Conservation (phyloP, 495 filamentous ascomycete species). For the Penicillium malachiteum region DNA sequence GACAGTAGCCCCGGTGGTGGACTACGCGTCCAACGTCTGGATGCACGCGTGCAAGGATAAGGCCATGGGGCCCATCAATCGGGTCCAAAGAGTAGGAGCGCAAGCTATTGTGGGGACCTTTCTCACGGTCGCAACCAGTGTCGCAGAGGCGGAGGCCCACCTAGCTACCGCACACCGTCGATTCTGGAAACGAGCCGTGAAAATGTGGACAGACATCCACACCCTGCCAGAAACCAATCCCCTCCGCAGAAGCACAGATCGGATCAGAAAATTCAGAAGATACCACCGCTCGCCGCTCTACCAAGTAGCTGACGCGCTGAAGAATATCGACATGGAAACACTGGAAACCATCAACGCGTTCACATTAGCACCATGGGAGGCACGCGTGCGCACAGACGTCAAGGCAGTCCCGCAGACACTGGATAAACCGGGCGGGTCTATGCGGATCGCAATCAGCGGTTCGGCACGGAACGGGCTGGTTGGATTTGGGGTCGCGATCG, state of each 20-base stretch:
- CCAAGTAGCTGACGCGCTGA: slow-evolving; percentile 3
- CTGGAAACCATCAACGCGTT: slow-evolving; percentile 5
- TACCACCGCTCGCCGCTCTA: slow-evolving; percentile 4
- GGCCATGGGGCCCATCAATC: slow-evolving; percentile 9
- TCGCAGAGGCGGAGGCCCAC: slow-evolving; percentile 12
- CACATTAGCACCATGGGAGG: background rate
- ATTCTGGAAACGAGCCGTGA: slow-evolving; percentile 25
- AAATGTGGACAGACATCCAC: slow-evolving; percentile 15
- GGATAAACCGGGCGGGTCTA: background rate
- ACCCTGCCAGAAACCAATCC: slow-evolving; percentile 2
- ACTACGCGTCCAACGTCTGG: slow-evolving; percentile 36
- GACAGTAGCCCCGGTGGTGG: slow-evolving; percentile 30
- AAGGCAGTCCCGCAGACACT: background rate
- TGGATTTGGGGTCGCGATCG: background rate
- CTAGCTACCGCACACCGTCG: slow-evolving; percentile 14
- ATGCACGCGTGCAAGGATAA: slow-evolving; percentile 14
- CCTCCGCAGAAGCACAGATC: slow-evolving; percentile 1
- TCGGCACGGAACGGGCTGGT: no score
- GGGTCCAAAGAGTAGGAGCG: slow-evolving; percentile 26
- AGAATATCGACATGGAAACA: slow-evolving; percentile 3
- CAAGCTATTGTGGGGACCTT: slow-evolving; percentile 26
- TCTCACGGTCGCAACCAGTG: slow-evolving; percentile 9
- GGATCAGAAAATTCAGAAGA: slow-evolving; percentile 6
- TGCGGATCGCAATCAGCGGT: background rate
- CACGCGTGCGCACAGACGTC: background rate